Evolutionary conservation across 148 eudicot species (phyloP).

Genomic region (Rhododendron molle): DNA sequence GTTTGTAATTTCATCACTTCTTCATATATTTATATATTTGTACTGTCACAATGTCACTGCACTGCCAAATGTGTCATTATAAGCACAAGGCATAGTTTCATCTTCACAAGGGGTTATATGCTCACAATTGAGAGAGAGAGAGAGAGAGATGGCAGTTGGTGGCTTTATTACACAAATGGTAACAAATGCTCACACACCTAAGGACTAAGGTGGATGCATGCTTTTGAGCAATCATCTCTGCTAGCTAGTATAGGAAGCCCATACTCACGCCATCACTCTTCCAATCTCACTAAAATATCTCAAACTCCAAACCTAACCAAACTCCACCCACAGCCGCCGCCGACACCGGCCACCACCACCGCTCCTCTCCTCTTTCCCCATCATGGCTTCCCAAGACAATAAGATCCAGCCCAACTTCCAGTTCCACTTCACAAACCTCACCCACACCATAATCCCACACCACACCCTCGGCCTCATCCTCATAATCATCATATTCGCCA

Average conservation of each 20-base stretch:
- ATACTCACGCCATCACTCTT: conserved; percentile 6
- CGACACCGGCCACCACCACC: neutral
- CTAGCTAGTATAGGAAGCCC: neutral
- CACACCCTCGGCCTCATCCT: neutral
- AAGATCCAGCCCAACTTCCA: neutral
- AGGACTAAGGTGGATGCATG: neutral
- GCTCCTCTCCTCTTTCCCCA: neutral
- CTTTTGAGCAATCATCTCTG: neutral
- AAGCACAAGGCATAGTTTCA: neutral
- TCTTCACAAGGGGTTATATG: neutral
- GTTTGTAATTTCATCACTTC: neutral
- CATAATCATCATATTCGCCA: neutral
- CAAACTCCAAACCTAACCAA: neutral
- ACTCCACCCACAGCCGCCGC: neutral
- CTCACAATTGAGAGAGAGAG: neutral
- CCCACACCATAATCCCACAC: conserved; percentile 2
- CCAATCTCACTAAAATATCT: neutral
- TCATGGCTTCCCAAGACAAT: conserved; percentile 9
- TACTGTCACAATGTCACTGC: neutral
- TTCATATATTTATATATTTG: no score
- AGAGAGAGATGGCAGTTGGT: neutral
- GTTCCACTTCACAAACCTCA: conserved; percentile 8
- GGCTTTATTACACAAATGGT: conserved; percentile 5
- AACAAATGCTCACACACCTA: conserved; percentile 7
- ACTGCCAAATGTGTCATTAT: neutral